phyloP scores from a whole-genome alignment of 2,329 filamentous ascomycete genomes.

The Fusarium algeriense region DNA sequence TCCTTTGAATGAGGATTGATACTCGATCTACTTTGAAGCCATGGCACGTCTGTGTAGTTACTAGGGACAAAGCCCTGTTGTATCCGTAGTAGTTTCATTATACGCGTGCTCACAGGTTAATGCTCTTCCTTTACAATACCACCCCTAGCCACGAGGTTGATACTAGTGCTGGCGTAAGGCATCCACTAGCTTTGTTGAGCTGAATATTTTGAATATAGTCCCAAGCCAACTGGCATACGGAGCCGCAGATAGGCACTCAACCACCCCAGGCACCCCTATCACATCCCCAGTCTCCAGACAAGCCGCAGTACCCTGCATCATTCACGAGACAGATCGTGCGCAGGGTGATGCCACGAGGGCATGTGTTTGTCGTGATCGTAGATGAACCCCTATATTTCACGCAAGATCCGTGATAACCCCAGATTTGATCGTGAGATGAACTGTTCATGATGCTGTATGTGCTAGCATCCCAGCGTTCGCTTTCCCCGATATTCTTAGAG shows the following conservation, averaged over 20 bases:
- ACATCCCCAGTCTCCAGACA: conserved; percentile 6
- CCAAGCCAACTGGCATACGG: conserved; percentile 25
- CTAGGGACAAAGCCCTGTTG: background rate
- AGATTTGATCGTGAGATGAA: conserved; percentile 21
- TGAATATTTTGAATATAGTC: conserved; percentile 6
- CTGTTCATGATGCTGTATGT: conserved; percentile 4
- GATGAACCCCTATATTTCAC: conserved; percentile 23
- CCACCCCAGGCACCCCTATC: background rate
- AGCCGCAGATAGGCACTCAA: conserved; percentile 34
- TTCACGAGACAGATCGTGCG: conserved; percentile 30
- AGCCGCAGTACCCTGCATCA: conserved; percentile 28
- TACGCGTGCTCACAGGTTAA: conserved; percentile 18
- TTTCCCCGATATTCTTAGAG: conserved; percentile 5
- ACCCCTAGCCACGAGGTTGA: conserved; percentile 1
- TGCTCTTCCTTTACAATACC: conserved; percentile 6
- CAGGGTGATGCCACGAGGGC: conserved; percentile 37
- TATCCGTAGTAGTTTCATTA: background rate
- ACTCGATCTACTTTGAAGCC: background rate
- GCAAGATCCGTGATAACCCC: conserved; percentile 26
- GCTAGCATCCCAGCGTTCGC: conserved; percentile 1
- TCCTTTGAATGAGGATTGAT: background rate
- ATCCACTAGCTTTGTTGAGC: conserved; percentile 7
- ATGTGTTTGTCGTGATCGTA: conserved; percentile 26
- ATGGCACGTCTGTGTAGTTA: background rate
- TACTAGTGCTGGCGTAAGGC: conserved; percentile 9